Percentiles rank a stretch among this genome's conserved stretches.
Conservation (phyloP, 2,329 filamentous ascomycete genomes). For the Knufia petricola region DNA sequence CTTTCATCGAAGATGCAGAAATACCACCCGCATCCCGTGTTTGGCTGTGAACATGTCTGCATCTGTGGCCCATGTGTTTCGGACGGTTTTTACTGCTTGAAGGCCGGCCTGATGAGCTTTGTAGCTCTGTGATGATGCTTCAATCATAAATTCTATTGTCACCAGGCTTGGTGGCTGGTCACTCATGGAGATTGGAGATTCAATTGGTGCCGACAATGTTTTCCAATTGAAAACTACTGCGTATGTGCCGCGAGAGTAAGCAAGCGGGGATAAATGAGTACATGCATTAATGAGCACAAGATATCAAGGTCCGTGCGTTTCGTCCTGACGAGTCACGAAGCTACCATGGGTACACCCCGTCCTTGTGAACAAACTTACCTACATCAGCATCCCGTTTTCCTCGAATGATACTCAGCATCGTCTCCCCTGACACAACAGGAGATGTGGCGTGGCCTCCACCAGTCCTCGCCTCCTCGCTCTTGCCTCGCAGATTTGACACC, state of each 20-base stretch:
- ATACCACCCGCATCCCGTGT: background rate
- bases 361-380: constrained; percentile 23
- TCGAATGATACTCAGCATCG: constrained; percentile 35
- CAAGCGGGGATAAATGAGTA: background rate
- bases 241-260: background rate
- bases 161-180: too few relatives aligned
- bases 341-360: constrained; percentile 14
- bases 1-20: background rate
- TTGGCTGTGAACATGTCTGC: too few relatives aligned
- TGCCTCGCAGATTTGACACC: constrained; percentile 34
- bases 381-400: constrained; percentile 34
- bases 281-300: too few relatives aligned
- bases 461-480: constrained; percentile 27
- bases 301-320: too few relatives aligned
- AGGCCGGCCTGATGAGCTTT: too few relatives aligned
- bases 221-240: too few relatives aligned
- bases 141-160: too few relatives aligned
- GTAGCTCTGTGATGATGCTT: too few relatives aligned
- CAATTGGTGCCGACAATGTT: too few relatives aligned
- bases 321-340: constrained; percentile 13
- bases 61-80: too few relatives aligned
- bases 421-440: constrained; percentile 30
- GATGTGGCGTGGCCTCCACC: constrained; percentile 18
- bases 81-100: too few relatives aligned
- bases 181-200: too few relatives aligned